These are phyloP conservation scores for Candida broadrunensis DNA, from an alignment of 805 yeast species.

Conservation along the genomic window DNA sequence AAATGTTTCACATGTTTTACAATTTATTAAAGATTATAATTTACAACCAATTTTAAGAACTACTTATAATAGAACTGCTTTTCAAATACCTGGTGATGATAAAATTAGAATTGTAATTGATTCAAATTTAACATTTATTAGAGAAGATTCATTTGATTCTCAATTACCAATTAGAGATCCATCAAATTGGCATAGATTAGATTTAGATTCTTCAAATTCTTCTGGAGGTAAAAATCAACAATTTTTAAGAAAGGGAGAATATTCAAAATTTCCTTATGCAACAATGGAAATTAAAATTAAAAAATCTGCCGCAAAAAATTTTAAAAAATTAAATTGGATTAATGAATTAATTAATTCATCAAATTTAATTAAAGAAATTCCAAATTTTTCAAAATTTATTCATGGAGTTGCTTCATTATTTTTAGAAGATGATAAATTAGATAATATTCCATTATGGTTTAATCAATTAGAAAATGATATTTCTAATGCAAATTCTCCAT, in stretches of 20 bases:
- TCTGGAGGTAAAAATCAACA: conserved; percentile 51
- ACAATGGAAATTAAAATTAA: conserved; percentile 81
- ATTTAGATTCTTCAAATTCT: conserved; percentile 73
- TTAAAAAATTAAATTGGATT: conserved; percentile 67
- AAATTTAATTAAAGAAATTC: conserved; percentile 88
- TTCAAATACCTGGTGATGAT: conserved; percentile 97
- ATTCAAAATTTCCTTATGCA: conserved; percentile 74
- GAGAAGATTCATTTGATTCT: conserved; percentile 86
- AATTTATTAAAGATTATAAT: conserved; percentile 59
- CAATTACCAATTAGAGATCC: conserved; percentile 90
- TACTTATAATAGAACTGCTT: conserved; percentile 86
- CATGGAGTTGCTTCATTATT: conserved; percentile 90
- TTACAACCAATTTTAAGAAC: conserved; percentile 87
- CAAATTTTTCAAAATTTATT: conserved; percentile 86
- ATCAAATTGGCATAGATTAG: conserved; percentile 84
- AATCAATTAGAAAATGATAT: conserved; percentile 78
- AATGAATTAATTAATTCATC: conserved; percentile 72
- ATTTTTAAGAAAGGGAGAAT: conserved; percentile 83
- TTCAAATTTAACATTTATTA: conserved; percentile 78
- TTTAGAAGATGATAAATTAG: conserved; percentile 87
- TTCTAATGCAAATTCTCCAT: conserved; percentile 44
- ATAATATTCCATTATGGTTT: conserved; percentile 91
- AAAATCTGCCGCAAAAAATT: conserved; percentile 27
- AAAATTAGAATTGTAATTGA: conserved; percentile 87
- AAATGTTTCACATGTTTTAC: conserved; percentile 49